phyloP scores from a whole-genome alignment of 2,329 filamentous ascomycete genomes.

The Didymellaceae sp. region DNA sequence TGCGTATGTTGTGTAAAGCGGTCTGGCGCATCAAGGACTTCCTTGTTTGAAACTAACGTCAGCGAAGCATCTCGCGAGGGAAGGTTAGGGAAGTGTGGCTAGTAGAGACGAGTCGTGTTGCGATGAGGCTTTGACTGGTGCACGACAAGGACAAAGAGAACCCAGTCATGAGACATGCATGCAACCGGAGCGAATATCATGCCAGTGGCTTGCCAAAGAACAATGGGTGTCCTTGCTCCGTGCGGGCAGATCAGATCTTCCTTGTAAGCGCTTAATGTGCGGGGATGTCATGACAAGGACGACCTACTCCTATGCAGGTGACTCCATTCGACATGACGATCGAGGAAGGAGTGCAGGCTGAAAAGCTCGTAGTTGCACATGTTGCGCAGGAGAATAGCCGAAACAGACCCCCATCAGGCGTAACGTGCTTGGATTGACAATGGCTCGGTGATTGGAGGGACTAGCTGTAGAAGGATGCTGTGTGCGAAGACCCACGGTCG shows the following conservation, averaged over 20 bases:
- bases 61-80: constrained; percentile 15
- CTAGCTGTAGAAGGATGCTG: neutral
- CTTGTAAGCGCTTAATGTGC: constrained; percentile 29
- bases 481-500: neutral
- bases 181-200: constrained; percentile 14
- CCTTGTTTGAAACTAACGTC: constrained; percentile 19
- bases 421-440: neutral
- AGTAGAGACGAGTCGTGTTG: constrained; percentile 16
- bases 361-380: constrained; percentile 5
- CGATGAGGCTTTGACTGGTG: neutral
- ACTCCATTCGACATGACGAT: constrained; percentile 9
- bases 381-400: neutral
- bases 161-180: constrained; percentile 26
- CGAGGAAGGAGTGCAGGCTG: neutral
- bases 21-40: constrained; percentile 24
- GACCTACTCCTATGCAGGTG: constrained; percentile 31
- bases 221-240: constrained; percentile 19
- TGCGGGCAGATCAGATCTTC: constrained; percentile 28
- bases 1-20: constrained; percentile 23
- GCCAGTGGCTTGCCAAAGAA: constrained; percentile 27
- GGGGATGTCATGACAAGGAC: constrained; percentile 14
- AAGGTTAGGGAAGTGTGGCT: constrained; percentile 24
- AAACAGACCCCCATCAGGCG: neutral
- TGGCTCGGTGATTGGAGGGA: constrained; percentile 2
- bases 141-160: constrained; percentile 5